Base-by-base conservation (phyloP, 495 filamentous ascomycete genomes). In the Hypoxylon rickii region DNA sequence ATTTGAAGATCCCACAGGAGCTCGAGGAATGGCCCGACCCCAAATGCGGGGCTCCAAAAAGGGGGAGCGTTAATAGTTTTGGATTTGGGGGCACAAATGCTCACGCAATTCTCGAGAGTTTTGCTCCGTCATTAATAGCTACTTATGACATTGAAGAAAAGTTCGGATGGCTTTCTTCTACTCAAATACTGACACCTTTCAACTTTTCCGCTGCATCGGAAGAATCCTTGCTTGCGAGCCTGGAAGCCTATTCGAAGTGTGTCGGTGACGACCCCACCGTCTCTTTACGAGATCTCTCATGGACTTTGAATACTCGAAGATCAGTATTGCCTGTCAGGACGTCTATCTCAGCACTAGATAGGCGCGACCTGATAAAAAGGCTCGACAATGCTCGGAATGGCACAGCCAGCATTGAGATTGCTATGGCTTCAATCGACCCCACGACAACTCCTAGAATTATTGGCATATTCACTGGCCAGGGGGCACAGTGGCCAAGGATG, bases 41-140 rank as follows among this genome's bases (percentile, higher is more conserved):
- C 6, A 20, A 47, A 0, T 13, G 51, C 0, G 72, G 70, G 0
- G 36, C 44, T 1, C 69, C 77, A 0, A 75, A 77, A 16, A 73
- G 83, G 12, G 77, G 69, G 0, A 83, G 79, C 22, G 73, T 87
- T 19, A 86, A 84, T 54, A 79, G 72, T 5, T 86, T 83, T 49
- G 83, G 83, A 0, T 84, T 79, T 51, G 83, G 83, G 2, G 83
- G 84, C 12, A 75, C 76, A 15, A 86, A 86, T 52, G 72, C 78
- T 0, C 82, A 86, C 42, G 13, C 13, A 4, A 38, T 16, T 17
- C 8, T 38, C 11, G 34, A 38, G 10, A n/a, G 8, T 10, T 38
- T 5, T 15, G 13, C 7, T 16, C 34, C 34, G 13, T 2, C 15
- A 4, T n/a, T 4, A 7, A 5, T 5, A n/a, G 13, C 8, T 5